Conservation (phyloP, 2,329 filamentous ascomycete genomes). For the Dothistroma septosporum region DNA sequence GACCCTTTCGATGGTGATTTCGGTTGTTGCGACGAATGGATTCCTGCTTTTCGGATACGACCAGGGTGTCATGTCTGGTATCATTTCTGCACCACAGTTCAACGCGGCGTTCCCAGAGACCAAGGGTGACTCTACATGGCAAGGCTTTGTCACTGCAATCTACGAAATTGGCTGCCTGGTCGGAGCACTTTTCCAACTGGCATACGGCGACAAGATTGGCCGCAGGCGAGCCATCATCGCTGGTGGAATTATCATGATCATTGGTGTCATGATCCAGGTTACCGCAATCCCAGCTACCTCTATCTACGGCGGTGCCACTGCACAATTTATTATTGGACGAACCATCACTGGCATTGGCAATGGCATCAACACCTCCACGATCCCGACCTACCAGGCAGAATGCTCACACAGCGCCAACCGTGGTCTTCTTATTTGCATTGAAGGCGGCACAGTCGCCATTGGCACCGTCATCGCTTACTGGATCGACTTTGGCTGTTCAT, state of each 20-base stretch:
- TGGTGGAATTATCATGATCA: constrained; percentile 41
- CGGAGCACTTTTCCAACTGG: constrained; percentile 39
- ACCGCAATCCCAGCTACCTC: constrained; percentile 27
- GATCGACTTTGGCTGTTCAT: constrained; percentile 47
- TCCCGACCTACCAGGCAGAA: constrained; percentile 53
- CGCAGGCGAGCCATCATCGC: constrained; percentile 43
- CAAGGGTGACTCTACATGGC: constrained; percentile 43
- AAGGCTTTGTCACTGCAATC: constrained; percentile 50
- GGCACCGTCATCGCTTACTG: constrained; percentile 51
- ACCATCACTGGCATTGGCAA: constrained; percentile 53
- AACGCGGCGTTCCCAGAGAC: constrained; percentile 37
- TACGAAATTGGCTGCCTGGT: constrained; percentile 51
- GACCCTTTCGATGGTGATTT: constrained; percentile 54
- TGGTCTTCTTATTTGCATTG: constrained; percentile 59
- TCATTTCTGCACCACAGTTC: constrained; percentile 39
- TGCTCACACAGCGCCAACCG: constrained; percentile 54
- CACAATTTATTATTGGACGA: constrained; percentile 52
- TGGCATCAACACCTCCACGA: constrained; percentile 54
- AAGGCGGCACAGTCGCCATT: constrained; percentile 50
- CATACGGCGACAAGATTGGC: constrained; percentile 41
- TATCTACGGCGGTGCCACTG: constrained; percentile 34
- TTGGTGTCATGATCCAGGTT: constrained; percentile 42
- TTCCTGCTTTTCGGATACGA: constrained; percentile 38
- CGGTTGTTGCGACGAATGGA: constrained; percentile 60
- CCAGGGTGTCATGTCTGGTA: constrained; percentile 39